A percentile compares a stretch with the other conserved stretches of the same genome.
These are phyloP conservation scores for Myochromella boudieri DNA, from an alignment of 768 basidiomycete species.

Conservation along the genomic window DNA sequence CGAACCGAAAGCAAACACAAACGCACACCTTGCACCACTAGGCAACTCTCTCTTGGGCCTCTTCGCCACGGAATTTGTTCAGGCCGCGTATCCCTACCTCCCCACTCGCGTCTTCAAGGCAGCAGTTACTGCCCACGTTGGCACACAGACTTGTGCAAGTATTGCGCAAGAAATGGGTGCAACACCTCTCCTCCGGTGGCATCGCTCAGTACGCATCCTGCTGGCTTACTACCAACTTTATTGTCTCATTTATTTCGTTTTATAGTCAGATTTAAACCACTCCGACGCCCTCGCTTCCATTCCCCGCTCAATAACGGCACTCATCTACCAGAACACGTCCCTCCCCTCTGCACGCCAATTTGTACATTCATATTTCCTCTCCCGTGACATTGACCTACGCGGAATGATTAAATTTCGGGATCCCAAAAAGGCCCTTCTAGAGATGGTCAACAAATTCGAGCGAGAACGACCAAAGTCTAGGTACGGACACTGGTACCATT, in stretches of 20 bases:
- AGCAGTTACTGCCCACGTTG: conserved; percentile 90
- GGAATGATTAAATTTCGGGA: conserved; percentile 79
- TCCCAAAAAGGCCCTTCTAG: conserved; percentile 74
- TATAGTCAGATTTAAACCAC: conserved; percentile 60
- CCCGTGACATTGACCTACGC: conserved; percentile 79
- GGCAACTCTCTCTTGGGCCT: conserved; percentile 91
- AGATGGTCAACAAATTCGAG: conserved; percentile 69
- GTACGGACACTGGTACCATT: conserved; percentile 34
- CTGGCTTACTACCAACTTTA: neutral
- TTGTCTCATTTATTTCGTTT: conserved; percentile 3
- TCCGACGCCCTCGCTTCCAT: conserved; percentile 89
- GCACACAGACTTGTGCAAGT: conserved; percentile 76
- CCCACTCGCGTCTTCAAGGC: conserved; percentile 91
- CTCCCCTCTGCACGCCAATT: conserved; percentile 86
- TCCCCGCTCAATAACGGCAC: conserved; percentile 82
- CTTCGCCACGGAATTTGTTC: conserved; percentile 83
- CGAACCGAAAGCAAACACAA: conserved; percentile 57
- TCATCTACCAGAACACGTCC: conserved; percentile 87
- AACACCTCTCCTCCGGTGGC: conserved; percentile 76
- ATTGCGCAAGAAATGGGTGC: conserved; percentile 89
- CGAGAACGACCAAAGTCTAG: conserved; percentile 69
- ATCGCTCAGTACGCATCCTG: conserved; percentile 58
- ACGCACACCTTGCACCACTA: conserved; percentile 70
- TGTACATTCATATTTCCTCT: conserved; percentile 85
- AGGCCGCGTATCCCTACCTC: conserved; percentile 82